Base-by-base conservation (phyloP, 148 eudicot species). In the Chenopodium formosanum region DNA sequence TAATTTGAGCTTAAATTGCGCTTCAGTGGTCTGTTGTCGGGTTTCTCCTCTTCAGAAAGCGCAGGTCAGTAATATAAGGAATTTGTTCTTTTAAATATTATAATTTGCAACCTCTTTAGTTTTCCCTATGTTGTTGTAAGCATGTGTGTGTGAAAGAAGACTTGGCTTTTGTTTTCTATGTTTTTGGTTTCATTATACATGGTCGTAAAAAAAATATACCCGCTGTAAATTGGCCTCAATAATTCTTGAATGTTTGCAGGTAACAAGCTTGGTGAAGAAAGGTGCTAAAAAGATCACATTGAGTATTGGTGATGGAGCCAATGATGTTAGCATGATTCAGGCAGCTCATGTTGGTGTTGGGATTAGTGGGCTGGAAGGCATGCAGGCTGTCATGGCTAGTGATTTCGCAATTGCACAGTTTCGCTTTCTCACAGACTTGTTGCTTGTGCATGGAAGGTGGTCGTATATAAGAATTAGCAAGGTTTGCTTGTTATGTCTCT, bases 261-360 rank as follows among this genome's bases (percentile, higher is more conserved):
- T 95, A 79, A 95, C 98, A 52, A 91, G 91, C 85, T 84, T 95
- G 79, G 97, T 95, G 60, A 95, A 82, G 88, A 95, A 95, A 85
- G 94, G 97, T 76, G 98, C 98, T 40, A 85, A 88, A 56, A 91
- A 89, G 83, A 95, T 95, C 78, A 95, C 98, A 22, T 90, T 95
- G 58, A 90, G 98, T 79, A 95, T 95, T 83, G 98, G 98, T 78
- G 98, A 95, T 83, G 97, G 94, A 78, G 97, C 98, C 73, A 92
- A 94, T 79, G 97, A 94, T 86, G 97, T 92, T 47, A 94, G 95
- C 78, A 92, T 89, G 99, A 95, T 95, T 83, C 99, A 95, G 88
- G 99, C 99, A 6, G 99, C 99, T 84, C 99, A 95, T 90, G 97
- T 95, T 79, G 99, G 99, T 75, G 97, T 95, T 74, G 99, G 99